These are phyloP conservation scores for Arabidopsis lyrata DNA, from an alignment of 441 rosid genomes.

Conservation along the genomic window DNA sequence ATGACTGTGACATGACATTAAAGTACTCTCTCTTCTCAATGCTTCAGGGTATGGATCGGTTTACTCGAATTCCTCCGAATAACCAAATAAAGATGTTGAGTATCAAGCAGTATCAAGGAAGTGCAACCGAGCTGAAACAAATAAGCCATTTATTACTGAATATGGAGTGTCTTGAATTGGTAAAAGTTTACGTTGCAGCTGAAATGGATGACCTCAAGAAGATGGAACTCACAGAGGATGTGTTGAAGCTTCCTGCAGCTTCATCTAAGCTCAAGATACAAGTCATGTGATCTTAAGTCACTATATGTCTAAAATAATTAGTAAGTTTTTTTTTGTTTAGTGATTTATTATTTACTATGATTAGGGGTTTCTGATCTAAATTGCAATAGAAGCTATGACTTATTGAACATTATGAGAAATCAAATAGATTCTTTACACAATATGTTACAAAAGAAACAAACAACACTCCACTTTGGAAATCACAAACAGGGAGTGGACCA, in stretches of 20 bases:
- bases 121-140: neutral
- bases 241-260: neutral
- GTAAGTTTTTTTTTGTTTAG: neutral
- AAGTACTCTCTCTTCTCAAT: neutral
- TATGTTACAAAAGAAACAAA: conserved; percentile 20
- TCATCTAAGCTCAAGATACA: conserved; percentile 3
- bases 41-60: neutral
- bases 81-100: neutral
- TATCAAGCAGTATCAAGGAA: neutral
- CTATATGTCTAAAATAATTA: too few relatives aligned
- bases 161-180: neutral
- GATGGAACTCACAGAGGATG: neutral
- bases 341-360: too few relatives aligned
- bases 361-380: neutral
- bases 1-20: neutral
- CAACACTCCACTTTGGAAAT: neutral
- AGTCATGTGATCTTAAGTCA: neutral
- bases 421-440: neutral
- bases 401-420: neutral
- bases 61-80: neutral
- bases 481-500: neutral
- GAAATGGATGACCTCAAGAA: neutral
- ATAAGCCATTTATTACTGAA: neutral
- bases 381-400: neutral
- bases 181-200: neutral